These are phyloP conservation scores for Nemania sp. DNA, from an alignment of 2,329 filamentous ascomycete species.

Conservation along the genomic window DNA sequence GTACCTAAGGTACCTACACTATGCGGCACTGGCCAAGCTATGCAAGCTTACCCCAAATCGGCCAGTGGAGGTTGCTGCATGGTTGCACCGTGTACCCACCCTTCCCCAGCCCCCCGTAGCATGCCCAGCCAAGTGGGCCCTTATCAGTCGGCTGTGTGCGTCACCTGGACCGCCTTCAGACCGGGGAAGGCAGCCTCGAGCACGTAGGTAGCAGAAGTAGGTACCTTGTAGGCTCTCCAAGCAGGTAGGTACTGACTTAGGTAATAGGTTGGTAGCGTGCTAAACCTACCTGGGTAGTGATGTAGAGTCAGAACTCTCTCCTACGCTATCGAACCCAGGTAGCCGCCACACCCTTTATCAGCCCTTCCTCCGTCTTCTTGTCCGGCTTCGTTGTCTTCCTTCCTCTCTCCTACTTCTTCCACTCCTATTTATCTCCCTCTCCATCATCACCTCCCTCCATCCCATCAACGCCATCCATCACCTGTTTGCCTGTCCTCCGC, in stretches of 20 bases:
- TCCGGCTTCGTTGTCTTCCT: constrained; percentile 36
- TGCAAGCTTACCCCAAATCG: constrained; percentile 25
- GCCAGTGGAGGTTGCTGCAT: constrained; percentile 22
- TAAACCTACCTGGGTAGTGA: not conserved
- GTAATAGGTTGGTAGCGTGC: too few species aligned
- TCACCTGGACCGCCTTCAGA: constrained; percentile 37
- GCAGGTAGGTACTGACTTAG: not conserved
- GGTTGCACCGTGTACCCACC: constrained; percentile 20
- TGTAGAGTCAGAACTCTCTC: constrained; percentile 9
- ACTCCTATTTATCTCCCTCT: constrained; percentile 18
- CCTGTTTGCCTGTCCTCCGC: constrained; percentile 17
- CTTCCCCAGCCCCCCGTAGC: not conserved
- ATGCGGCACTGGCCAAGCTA: not conserved
- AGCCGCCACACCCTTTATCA: constrained; percentile 33
- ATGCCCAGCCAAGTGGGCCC: constrained; percentile 12
- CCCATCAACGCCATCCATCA: constrained; percentile 32
- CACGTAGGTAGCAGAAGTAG: too few species aligned
- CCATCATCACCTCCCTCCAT: constrained; percentile 32
- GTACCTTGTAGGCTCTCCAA: too few species aligned
- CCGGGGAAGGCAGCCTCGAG: constrained; percentile 35
- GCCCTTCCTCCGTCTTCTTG: constrained; percentile 30
- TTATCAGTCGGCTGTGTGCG: constrained; percentile 40
- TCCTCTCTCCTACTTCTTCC: constrained; percentile 34
- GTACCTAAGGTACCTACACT: too few species aligned
- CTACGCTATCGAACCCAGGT: constrained; percentile 13